Base-by-base conservation (phyloP, 257 asterid species). In the Apocynum venetum region DNA sequence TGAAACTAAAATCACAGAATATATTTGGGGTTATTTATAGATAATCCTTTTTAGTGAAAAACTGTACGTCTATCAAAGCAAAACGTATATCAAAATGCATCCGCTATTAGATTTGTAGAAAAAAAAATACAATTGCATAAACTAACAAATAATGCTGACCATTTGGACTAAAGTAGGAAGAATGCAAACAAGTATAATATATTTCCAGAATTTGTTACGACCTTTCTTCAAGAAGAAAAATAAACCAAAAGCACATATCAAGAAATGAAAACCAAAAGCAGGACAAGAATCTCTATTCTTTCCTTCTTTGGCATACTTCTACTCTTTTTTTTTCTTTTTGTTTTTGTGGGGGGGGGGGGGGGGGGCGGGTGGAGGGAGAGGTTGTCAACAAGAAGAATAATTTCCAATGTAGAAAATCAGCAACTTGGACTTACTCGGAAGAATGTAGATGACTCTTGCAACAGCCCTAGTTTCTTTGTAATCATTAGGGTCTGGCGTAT, bases 401-500 rank as follows among this genome's bases (percentile, higher is more conserved):
- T 49, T 36, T 52, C 12, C 19, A 52, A 49, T 11, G 19, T 35
- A 20, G 72, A 61, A 36, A 43, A 60, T 44, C 31, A 17, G 43
- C 12, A 71, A 73, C 9, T 60, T 43, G 13, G 70, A 72, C 91
- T 79, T 80, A 91, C 97, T 77, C 81, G 87, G 87, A 89, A 86
- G 76, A 89, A 86, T 65, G 66, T 75, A 8, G 93, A 86, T 14
- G 93, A 86, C 52, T 84, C 92, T 41, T 83, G 87, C 69, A 89
- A 82, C 85, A 91, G 84, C 63, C 89, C 88, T 20, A 89, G 86
- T 82, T 91, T 92, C 83, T 86, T 80, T 10, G 95, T 83, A 78
- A 88, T 84, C 87, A 89, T 64, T 70, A 91, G 82, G 43, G 92
- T 85, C 81, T 88, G 97, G 56, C 91, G 90, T 71, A 89, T 71